These are phyloP conservation scores for Diaporthe capsici DNA, from an alignment of 2,329 filamentous ascomycete genomes.

Conservation along the genomic window DNA sequence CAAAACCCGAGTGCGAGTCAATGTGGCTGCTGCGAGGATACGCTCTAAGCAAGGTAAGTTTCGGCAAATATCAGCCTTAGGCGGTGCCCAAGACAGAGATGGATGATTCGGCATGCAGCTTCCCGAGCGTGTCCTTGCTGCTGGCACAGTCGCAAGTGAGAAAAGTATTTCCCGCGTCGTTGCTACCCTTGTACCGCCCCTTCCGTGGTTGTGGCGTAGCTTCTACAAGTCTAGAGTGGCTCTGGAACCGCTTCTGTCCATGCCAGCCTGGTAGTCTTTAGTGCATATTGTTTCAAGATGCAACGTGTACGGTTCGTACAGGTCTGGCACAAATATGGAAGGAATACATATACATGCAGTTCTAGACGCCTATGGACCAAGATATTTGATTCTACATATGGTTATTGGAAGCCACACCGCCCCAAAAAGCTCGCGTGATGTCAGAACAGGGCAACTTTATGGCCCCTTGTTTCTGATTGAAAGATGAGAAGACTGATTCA, in stretches of 20 bases:
- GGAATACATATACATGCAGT: no score
- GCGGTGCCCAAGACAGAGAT: background rate
- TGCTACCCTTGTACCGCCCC: no score
- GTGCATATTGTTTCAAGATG: background rate
- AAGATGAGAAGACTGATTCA: background rate
- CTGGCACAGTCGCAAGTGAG: background rate
- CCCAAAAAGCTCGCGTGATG: background rate
- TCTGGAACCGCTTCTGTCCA: background rate
- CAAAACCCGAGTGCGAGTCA: background rate
- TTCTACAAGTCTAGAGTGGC: background rate
- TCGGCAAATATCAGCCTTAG: background rate
- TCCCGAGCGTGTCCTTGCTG: background rate
- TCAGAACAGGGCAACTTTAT: background rate
- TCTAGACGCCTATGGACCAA: no score
- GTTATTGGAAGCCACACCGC: background rate
- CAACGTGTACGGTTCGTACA: no score
- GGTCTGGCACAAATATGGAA: no score
- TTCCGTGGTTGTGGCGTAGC: background rate
- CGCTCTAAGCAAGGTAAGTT: background rate
- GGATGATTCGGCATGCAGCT: background rate
- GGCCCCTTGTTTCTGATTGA: fast-evolving
- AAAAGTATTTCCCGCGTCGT: background rate
- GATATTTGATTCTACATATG: background rate
- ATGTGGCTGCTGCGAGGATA: background rate
- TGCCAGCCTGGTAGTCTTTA: background rate